Evolutionary conservation across 2,329 filamentous ascomycete species (phyloP), one percentile per base, ranked within the genome.

Genomic region (Diplodia intermedia): DNA sequence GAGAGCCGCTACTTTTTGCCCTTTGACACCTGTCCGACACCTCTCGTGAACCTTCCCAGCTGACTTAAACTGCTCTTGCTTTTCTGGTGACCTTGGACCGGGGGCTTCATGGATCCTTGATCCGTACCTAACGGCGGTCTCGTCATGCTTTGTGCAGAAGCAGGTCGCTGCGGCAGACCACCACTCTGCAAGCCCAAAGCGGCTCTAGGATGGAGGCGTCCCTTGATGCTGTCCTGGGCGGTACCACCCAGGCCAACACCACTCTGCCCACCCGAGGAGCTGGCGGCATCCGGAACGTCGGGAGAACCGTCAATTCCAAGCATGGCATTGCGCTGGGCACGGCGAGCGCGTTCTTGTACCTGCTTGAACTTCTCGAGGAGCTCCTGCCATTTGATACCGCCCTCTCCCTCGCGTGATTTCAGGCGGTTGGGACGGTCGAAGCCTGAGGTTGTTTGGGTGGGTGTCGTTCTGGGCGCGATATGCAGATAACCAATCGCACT

Each of bases 401-500:
- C 88, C 67, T 97, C 94, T 4, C 60, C 60, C 71, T 96, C 92
- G 67, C 94, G 86, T 60, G 87, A 88, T 87, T 97, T 85, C 57
- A 97, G 85, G 69, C 93, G 86, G 72, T 91, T 94, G n/a, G 82
- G 79, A 11, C 84, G 79, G 70, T 85, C 84, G 70, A 84, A 85
- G 4, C 78, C 80, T 31, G 80, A 78, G 38, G 78, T 78, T 1
- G 67, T 47, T 14, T 53, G 53, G 11, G 67, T 61, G 15, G 67
- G 33, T 36, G 57, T 69, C 92, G 87, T 86, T 86, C 92, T 84
- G 38, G 88, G 91, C 70, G 90, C 89, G 72, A 91, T 90, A 77
- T 98, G 94, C 70, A 99, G 83, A 79, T 97, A 97, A 53, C 94
- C 95, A 77, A 99, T 98, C 65, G 95, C 94, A 82, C 92, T 97